phyloP scores from a whole-genome alignment of 2,329 filamentous ascomycete species.

The Aspergillus brunneoviolaceus region DNA sequence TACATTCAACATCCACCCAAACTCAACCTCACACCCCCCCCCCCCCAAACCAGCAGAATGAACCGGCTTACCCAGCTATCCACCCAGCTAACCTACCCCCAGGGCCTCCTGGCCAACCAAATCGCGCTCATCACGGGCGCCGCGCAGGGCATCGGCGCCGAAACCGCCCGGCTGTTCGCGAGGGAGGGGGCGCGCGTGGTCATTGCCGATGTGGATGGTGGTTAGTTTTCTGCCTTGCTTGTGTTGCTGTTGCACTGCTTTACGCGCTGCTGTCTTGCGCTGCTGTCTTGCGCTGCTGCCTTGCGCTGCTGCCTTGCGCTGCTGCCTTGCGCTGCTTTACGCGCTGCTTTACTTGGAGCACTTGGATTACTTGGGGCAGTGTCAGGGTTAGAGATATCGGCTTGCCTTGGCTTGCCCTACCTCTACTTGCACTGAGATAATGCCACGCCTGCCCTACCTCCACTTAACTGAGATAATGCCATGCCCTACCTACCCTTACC shows the following conservation, averaged over 20 bases:
- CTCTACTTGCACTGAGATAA: neutral
- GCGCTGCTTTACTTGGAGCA: no score
- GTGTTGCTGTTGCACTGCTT: no score
- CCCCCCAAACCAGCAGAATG: constrained; percentile 24
- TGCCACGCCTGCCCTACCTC: no score
- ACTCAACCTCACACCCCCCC: neutral
- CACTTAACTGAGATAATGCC: no score
- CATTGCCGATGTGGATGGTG: constrained; percentile 76
- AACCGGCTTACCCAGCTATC: constrained; percentile 69
- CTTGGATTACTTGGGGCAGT: no score
- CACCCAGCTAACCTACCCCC: constrained; percentile 77
- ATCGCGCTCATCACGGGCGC: constrained; percentile 84
- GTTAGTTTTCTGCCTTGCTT: constrained; percentile 43
- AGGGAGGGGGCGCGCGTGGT: constrained; percentile 86
- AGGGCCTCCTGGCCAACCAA: constrained; percentile 75
- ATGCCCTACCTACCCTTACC: no score
- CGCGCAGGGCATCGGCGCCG: constrained; percentile 85
- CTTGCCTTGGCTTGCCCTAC: neutral
- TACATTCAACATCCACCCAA: neutral
- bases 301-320: no score
- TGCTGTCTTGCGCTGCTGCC: no score
- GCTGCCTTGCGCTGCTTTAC: no score
- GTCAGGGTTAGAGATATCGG: no score
- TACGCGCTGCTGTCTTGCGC: no score
- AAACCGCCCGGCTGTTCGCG: constrained; percentile 76